Evolutionary conservation across 2,329 filamentous ascomycete species (phyloP).

Genomic region (Xylariaceae sp.): DNA sequence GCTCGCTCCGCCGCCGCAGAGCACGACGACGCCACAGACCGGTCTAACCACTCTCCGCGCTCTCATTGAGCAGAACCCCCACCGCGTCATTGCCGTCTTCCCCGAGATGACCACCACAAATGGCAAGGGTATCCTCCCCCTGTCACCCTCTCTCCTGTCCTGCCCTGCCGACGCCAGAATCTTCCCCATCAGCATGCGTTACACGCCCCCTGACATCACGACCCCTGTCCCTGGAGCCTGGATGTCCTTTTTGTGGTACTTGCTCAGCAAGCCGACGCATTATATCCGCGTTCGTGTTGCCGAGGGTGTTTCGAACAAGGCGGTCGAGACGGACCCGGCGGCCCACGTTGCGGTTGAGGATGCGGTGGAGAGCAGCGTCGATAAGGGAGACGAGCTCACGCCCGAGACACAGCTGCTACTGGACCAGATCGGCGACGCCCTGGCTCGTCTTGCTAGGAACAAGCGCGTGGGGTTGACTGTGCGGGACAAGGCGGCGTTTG

Average conservation of each 20-base stretch:
- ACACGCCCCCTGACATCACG: constrained; percentile 82
- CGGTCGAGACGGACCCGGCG: constrained; percentile 34
- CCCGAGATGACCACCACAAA: constrained; percentile 95
- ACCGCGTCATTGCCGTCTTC: constrained; percentile 77
- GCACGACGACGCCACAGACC: constrained; percentile 40
- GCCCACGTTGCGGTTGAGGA: constrained; percentile 19
- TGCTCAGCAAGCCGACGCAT: constrained; percentile 79
- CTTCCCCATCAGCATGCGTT: constrained; percentile 86
- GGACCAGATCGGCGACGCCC: constrained; percentile 74
- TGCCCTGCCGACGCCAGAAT: constrained; percentile 65
- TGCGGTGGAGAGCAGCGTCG: constrained; percentile 29
- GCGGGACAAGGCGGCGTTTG: constrained; percentile 75
- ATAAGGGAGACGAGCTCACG: constrained; percentile 32
- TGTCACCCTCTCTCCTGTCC: constrained; percentile 70
- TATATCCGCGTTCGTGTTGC: constrained; percentile 88
- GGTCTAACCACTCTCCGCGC: constrained; percentile 55
- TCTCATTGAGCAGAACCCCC: constrained; percentile 63
- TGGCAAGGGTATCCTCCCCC: constrained; percentile 79
- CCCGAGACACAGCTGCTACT: constrained; percentile 64
- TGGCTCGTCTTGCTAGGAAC: constrained; percentile 81
- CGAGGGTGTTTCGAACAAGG: constrained; percentile 58
- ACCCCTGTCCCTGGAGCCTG: constrained; percentile 78
- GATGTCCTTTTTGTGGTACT: constrained; percentile 72
- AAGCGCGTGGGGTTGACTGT: constrained; percentile 84
- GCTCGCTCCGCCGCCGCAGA: constrained; percentile 49